Evolutionary conservation across 129 eudicot genomes (phyloP).

Genomic region (Flaveria brownii): DNA sequence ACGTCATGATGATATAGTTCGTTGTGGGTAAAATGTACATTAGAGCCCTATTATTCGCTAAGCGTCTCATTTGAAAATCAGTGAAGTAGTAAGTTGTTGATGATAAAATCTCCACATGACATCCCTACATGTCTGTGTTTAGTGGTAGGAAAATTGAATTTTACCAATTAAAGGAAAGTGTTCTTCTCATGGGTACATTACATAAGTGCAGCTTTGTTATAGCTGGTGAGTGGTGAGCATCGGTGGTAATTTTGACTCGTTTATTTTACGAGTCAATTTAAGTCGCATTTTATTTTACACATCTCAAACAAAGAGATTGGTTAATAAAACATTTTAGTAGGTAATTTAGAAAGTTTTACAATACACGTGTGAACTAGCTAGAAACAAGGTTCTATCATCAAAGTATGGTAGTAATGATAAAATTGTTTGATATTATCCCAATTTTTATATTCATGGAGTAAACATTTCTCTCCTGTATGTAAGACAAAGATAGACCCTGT

Average conservation of each 20-base stretch:
- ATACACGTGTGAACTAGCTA: no score
- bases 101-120: conserved; percentile 12
- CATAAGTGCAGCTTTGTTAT: conserved; percentile 19
- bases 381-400: no score
- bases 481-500: not conserved
- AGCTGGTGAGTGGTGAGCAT: not conserved
- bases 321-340: no score
- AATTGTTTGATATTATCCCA: not conserved
- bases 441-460: not conserved
- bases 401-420: not conserved
- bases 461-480: not conserved
- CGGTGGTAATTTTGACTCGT: not conserved
- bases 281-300: not conserved
- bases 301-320: not conserved
- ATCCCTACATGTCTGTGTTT: conserved; percentile 15
- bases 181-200: conserved; percentile 26
- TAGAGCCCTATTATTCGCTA: conserved; percentile 42
- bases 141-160: conserved; percentile 27
- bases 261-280: not conserved
- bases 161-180: not conserved
- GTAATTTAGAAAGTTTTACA: no score
- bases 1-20: conserved; percentile 23
- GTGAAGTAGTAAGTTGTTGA: conserved; percentile 25
- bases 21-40: conserved; percentile 46
- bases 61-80: conserved; percentile 25